A percentile compares a stretch with the other conserved stretches of the same genome.
Conservation (phyloP, 352 stramenopile genomes). For the Globisporangium megalacanthum region DNA sequence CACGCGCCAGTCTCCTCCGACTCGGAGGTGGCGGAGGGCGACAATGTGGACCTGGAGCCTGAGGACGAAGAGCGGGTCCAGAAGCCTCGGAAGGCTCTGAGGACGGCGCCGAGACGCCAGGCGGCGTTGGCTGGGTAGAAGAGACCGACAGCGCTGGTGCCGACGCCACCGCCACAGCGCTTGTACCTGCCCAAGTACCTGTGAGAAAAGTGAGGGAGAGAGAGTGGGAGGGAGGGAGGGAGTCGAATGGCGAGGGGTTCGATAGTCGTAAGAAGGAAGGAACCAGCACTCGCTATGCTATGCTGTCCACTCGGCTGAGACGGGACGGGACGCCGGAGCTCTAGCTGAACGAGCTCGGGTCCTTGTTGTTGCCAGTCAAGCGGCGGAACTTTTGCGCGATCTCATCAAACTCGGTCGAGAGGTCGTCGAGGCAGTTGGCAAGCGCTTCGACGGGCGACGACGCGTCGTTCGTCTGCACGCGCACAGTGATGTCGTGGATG, state of each 20-base stretch:
- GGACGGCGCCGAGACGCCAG: background rate
- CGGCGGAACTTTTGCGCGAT: slow-evolving; percentile 81
- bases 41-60: background rate
- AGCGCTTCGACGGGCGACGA: slow-evolving; percentile 78
- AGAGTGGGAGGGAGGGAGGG: no score
- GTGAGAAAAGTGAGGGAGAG: no score
- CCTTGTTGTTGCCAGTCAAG: slow-evolving; percentile 78
- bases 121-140: background rate
- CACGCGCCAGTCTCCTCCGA: background rate
- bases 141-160: background rate
- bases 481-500: slow-evolving; percentile 94
- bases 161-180: slow-evolving; percentile 3
- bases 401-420: slow-evolving; percentile 85
- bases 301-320: no score
- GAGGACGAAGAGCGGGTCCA: background rate
- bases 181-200: slow-evolving; percentile 16
- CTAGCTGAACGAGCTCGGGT: slow-evolving; percentile 79
- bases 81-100: background rate
- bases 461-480: slow-evolving; percentile 89
- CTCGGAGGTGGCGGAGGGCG: background rate
- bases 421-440: slow-evolving; percentile 78
- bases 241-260: no score
- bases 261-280: no score
- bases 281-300: no score
- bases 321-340: no score